phyloP scores from a whole-genome alignment of 2,329 filamentous ascomycete genomes.

The Huntiella abstrusa region DNA sequence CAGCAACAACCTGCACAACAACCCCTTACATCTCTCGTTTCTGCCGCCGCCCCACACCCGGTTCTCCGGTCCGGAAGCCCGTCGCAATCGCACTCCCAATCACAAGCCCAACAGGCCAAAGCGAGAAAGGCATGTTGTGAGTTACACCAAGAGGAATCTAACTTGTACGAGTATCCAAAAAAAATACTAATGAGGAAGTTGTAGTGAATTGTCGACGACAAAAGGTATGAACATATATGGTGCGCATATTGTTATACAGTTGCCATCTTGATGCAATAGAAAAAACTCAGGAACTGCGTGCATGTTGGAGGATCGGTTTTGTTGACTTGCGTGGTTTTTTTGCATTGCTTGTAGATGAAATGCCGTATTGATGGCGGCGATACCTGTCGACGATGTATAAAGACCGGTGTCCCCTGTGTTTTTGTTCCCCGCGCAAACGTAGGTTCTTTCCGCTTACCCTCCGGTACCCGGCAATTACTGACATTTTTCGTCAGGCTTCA shows the following conservation, averaged over 20 bases:
- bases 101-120: too few relatives aligned
- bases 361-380: constrained; percentile 19
- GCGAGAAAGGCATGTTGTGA: too few relatives aligned
- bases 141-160: too few relatives aligned
- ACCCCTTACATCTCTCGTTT: too few relatives aligned
- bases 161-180: neutral
- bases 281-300: too few relatives aligned
- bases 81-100: too few relatives aligned
- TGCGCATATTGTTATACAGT: too few relatives aligned
- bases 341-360: constrained; percentile 17
- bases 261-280: too few relatives aligned
- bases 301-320: neutral
- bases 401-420: constrained; percentile 20
- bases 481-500: constrained; percentile 1
- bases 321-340: too few relatives aligned
- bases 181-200: neutral
- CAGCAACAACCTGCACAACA: too few relatives aligned
- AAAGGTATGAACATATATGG: neutral
- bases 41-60: too few relatives aligned
- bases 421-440: constrained; percentile 24
- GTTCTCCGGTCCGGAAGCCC: too few relatives aligned
- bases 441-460: constrained; percentile 10
- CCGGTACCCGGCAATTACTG: neutral
- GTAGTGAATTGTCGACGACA: neutral
- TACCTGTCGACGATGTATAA: constrained; percentile 19